Evolutionary conservation across 2,329 filamentous ascomycete genomes (phyloP), one percentile per base, ranked within the genome.

Genomic region (Nannizzia gypsea): DNA sequence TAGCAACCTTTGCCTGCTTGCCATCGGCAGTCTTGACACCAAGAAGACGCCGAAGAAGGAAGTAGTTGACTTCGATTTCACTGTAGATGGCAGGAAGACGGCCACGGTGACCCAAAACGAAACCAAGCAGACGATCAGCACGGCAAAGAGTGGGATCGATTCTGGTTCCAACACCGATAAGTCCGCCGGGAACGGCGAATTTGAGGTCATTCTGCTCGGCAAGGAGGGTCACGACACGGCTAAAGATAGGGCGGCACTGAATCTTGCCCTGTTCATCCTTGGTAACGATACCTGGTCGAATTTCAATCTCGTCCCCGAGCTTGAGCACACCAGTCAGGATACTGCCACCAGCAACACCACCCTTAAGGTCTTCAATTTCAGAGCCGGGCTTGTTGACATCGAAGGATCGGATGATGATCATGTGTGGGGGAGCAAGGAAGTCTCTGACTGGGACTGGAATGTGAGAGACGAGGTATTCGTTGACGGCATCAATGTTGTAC

Each of bases 341-440:
- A 76, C 85, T 90, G 66, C 93, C 93, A 85, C 93, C 93, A 67
- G 93, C 93, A 73, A 99, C 93, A 83, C 93, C 93, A 72, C 93
- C 93, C 83, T 97, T 96, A 64, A 99, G 82, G 68, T 99, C 93
- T 63, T 97, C 92, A 66, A 99, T 97, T 77, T 96, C 93, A 46
- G 93, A 91, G 83, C 93, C 93, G 46, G 93, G 93, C 83, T 99
- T 99, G 85, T 99, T 99, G 71, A 99, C 95, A 72, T 99, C 93
- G 75, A 99, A 99, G 1, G 92, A 97, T 75, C 93, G 90, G 74
- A 99, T 99, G 72, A 99, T 87, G 70, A 99, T 99, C 90, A 99
- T 96, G 78, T 96, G 91, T 48, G 93, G 93, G 66, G 92, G 89
- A 68, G 88, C 84, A 67, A 85, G 85, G 79, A 99, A 97, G 75